Percentiles rank a stretch among this genome's conserved stretches.
phyloP scores from a whole-genome alignment of 768 basidiomycete genomes.

The Scleroderma citrinum region DNA sequence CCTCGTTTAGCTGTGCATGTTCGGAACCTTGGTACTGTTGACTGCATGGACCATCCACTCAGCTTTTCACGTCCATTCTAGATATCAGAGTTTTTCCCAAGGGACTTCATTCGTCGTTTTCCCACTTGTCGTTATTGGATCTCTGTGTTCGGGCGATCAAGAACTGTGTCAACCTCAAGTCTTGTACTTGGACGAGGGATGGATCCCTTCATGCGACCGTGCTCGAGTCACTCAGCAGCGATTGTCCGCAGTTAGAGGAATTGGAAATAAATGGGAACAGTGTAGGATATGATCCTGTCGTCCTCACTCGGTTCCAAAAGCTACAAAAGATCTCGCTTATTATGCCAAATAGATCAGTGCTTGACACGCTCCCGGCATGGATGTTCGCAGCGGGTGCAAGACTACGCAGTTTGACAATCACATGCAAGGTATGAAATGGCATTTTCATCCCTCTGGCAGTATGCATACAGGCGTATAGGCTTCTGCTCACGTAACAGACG shows the following conservation, averaged over 20 bases:
- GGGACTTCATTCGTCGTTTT: slow-evolving; percentile 26
- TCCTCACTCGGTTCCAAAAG: slow-evolving; percentile 45
- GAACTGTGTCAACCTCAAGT: slow-evolving; percentile 55
- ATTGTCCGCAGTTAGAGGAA: slow-evolving; percentile 39
- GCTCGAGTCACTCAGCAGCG: slow-evolving; percentile 43
- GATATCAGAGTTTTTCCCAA: slow-evolving; percentile 75
- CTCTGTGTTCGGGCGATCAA: slow-evolving; percentile 44
- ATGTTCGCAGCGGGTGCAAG: slow-evolving; percentile 36
- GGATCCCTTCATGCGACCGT: slow-evolving; percentile 61
- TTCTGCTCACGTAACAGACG: slow-evolving; percentile 55
- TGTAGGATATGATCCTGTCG: slow-evolving; percentile 39
- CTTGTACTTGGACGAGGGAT: slow-evolving; percentile 78
- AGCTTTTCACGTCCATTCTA: slow-evolving; percentile 20
- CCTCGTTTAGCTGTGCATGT: slow-evolving; percentile 57
- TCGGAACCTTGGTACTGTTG: slow-evolving; percentile 47
- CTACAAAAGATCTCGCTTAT: slow-evolving; percentile 60
- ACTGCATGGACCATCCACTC: background rate
- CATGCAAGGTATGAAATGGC: slow-evolving; percentile 54
- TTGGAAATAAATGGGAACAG: slow-evolving; percentile 71
- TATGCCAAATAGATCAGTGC: slow-evolving; percentile 61
- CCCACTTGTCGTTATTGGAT: slow-evolving; percentile 31
- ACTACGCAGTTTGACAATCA: slow-evolving; percentile 53
- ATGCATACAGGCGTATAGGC: slow-evolving; percentile 32
- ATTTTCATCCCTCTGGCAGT: background rate
- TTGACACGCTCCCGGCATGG: slow-evolving; percentile 49